A percentile compares a stretch with the other conserved stretches of the same genome.
phyloP scores from a whole-genome alignment of 2,329 filamentous ascomycete genomes.

The Alternaria sp. region DNA sequence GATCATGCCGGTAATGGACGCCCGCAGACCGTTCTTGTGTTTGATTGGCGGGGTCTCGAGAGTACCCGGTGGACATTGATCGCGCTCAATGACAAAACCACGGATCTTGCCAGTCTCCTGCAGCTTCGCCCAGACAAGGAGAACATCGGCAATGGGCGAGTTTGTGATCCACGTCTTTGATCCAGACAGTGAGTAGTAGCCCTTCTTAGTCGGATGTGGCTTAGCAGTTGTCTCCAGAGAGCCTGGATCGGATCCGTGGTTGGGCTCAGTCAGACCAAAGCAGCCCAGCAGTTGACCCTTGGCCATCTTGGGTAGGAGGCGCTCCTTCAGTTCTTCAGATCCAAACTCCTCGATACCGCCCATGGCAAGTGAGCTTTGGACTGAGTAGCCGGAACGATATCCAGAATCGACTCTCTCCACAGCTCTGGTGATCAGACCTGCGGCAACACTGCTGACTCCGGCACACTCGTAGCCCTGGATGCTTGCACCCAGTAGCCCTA shows the following conservation, averaged over 20 bases:
- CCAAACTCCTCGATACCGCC: conserved; percentile 89
- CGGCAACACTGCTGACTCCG: conserved; percentile 84
- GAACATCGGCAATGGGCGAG: conserved; percentile 83
- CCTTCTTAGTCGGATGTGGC: conserved; percentile 81
- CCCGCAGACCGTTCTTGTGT: conserved; percentile 92
- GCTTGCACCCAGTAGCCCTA: conserved; percentile 85
- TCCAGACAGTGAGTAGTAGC: conserved; percentile 78
- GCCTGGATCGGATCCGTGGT: conserved; percentile 89
- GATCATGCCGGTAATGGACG: conserved; percentile 97
- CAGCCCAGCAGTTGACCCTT: conserved; percentile 82
- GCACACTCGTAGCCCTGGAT: conserved; percentile 90
- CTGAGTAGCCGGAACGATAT: conserved; percentile 91
- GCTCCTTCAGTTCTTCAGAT: conserved; percentile 84
- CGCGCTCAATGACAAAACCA: conserved; percentile 87
- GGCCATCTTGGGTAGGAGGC: conserved; percentile 79
- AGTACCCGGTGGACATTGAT: conserved; percentile 83
- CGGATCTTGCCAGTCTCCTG: conserved; percentile 91
- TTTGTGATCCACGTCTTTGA: conserved; percentile 97
- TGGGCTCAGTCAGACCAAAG: conserved; percentile 90
- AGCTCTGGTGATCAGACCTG: conserved; percentile 87
- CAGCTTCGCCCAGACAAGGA: conserved; percentile 92
- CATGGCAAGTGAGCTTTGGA: conserved; percentile 93
- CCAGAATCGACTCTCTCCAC: conserved; percentile 91
- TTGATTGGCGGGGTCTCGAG: conserved; percentile 91
- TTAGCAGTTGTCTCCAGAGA: conserved; percentile 90